Evolutionary conservation across 1,139 yeast species (phyloP).

Genomic region (Taiozyma sp.): DNA sequence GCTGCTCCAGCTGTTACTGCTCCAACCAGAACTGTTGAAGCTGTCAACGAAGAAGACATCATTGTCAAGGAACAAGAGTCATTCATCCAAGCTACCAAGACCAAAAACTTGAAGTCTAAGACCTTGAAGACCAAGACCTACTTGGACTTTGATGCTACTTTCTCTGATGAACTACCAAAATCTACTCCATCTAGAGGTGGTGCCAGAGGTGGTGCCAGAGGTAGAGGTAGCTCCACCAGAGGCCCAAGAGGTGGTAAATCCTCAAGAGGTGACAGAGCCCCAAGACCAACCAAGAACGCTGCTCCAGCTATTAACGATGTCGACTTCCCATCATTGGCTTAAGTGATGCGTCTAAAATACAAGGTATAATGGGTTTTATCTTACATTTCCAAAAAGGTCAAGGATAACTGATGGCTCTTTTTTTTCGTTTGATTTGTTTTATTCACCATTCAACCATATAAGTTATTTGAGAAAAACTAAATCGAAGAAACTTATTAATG

Average conservation of each 20-base stretch:
- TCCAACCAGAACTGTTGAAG: conserved; percentile 35
- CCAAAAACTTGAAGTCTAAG: conserved; percentile 60
- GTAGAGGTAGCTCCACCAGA: conserved; percentile 35
- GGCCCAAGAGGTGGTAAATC: background rate
- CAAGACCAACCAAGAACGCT: background rate
- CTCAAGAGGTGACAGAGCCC: background rate
- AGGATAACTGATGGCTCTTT: background rate
- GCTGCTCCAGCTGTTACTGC: conserved; percentile 40
- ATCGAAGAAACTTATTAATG: background rate
- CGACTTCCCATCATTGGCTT: conserved; percentile 1
- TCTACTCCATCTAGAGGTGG: conserved; percentile 17
- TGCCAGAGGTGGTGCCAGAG: conserved; percentile 22
- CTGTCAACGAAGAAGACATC: conserved; percentile 44
- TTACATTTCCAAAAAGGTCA: background rate
- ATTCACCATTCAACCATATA: background rate
- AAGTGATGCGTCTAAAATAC: background rate
- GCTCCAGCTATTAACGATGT: background rate
- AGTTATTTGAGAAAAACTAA: background rate
- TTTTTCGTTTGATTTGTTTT: background rate
- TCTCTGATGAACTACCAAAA: conserved; percentile 40
- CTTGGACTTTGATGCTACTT: conserved; percentile 63
- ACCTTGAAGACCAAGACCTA: conserved; percentile 64
- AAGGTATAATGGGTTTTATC: background rate
- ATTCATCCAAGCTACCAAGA: conserved; percentile 49
- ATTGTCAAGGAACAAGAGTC: conserved; percentile 54